Evolutionary conservation across 2,329 filamentous ascomycete species (phyloP).

Genomic region (Didymella sp.): DNA sequence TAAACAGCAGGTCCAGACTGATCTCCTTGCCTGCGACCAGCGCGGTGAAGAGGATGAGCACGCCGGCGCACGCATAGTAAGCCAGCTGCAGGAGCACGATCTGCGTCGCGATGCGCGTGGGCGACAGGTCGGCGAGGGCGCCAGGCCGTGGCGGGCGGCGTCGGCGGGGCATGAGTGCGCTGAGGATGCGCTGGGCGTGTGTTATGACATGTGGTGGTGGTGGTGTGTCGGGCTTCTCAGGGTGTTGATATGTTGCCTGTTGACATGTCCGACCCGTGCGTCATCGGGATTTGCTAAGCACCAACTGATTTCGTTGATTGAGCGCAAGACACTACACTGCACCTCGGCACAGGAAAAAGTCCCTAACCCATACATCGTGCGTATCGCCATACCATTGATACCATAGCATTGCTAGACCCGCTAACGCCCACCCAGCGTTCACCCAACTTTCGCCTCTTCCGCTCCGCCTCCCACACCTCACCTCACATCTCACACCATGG

Average conservation of each 20-base stretch:
- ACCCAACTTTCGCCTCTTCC: neutral
- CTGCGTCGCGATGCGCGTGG: constrained; percentile 70
- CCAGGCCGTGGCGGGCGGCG: constrained; percentile 70
- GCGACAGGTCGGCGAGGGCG: constrained; percentile 70
- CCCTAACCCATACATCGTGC: neutral
- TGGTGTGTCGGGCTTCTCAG: no score
- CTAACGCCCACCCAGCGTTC: neutral
- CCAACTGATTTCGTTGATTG: no score
- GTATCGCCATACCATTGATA: neutral
- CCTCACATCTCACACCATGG: constrained; percentile 58
- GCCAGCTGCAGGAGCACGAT: constrained; percentile 69
- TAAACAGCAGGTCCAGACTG: constrained; percentile 64
- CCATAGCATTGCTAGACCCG: no score
- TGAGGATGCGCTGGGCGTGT: constrained; percentile 21
- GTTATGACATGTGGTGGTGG: constrained; percentile 2
- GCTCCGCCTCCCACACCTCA: constrained; percentile 19
- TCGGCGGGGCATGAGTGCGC: constrained; percentile 58
- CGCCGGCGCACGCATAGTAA: constrained; percentile 68
- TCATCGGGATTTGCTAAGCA: constrained; percentile 27
- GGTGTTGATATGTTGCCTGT: neutral
- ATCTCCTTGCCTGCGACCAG: constrained; percentile 69
- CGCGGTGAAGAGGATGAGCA: constrained; percentile 71
- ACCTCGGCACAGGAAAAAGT: no score
- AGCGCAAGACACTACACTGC: no score
- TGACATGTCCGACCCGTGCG: neutral